Conservation (phyloP, 257 asterid species). For the Paraleonurus japonicus region DNA sequence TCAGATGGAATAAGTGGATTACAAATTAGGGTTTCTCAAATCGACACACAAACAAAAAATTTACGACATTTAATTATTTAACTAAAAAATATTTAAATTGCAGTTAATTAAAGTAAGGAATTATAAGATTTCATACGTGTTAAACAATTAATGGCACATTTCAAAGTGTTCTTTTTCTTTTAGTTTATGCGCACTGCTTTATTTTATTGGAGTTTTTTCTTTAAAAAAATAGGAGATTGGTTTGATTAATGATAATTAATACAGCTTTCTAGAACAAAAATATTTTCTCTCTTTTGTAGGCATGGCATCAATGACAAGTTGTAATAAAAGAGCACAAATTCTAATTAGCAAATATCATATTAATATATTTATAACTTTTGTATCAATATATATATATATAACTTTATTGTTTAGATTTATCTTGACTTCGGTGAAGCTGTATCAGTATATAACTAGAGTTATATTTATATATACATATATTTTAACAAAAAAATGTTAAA, state of each 20-base stretch:
- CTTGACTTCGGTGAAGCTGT: too few relatives aligned
- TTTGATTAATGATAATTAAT: background rate
- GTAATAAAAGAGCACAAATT: background rate
- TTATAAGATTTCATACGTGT: constrained; percentile 4
- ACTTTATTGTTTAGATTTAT: too few relatives aligned
- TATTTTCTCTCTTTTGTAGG: background rate
- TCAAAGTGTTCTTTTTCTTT: background rate
- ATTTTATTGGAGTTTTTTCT: background rate
- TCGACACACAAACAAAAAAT: constrained; percentile 18
- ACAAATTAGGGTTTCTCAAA: constrained; percentile 22
- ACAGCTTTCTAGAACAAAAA: background rate
- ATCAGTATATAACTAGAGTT: too few relatives aligned
- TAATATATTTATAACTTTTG: too few relatives aligned
- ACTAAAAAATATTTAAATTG: background rate
- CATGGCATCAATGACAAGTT: background rate
- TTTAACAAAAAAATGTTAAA: too few relatives aligned
- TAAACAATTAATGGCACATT: constrained; percentile 5
- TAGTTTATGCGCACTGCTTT: background rate
- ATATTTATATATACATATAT: too few relatives aligned
- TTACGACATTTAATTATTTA: constrained; percentile 5
- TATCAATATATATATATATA: too few relatives aligned
- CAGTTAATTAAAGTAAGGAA: background rate
- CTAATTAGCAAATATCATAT: background rate
- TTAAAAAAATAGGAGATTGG: background rate
- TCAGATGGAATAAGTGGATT: constrained; percentile 26